Evolutionary conservation across 2,329 filamentous ascomycete genomes (phyloP).

Genomic region (Herpomyces periplanetae): DNA sequence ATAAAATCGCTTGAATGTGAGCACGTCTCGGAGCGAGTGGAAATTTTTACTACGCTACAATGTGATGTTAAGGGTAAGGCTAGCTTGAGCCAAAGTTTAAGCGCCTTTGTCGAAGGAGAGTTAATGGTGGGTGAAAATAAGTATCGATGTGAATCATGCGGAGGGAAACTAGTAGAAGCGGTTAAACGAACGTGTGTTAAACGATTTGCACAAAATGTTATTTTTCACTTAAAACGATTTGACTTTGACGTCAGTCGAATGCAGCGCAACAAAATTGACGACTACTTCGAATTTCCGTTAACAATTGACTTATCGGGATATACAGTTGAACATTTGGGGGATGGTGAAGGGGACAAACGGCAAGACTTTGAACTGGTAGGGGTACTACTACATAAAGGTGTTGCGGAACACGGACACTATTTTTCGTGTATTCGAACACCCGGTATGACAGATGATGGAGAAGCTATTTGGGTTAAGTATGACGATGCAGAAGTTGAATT

Average conservation of each 20-base stretch:
- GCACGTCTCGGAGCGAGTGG: slow-evolving; percentile 60
- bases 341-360: slow-evolving; percentile 14
- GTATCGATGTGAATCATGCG: slow-evolving; percentile 77
- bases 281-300: slow-evolving; percentile 54
- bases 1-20: slow-evolving; percentile 77
- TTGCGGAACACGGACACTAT: slow-evolving; percentile 76
- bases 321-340: slow-evolving; percentile 42
- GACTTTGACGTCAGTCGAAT: slow-evolving; percentile 40
- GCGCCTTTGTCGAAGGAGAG: slow-evolving; percentile 84
- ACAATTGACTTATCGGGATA: slow-evolving; percentile 59
- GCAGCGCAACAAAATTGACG: slow-evolving; percentile 68
- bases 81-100: slow-evolving; percentile 43
- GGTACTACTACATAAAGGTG: slow-evolving; percentile 65
- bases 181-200: slow-evolving; percentile 74
- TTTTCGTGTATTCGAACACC: slow-evolving; percentile 76
- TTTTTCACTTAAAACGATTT: slow-evolving; percentile 71
- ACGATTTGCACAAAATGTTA: slow-evolving; percentile 63
- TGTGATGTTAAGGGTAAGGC: slow-evolving; percentile 81
- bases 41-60: slow-evolving; percentile 74
- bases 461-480: slow-evolving; percentile 42
- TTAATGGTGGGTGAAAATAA: slow-evolving; percentile 95
- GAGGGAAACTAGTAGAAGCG: slow-evolving; percentile 43
- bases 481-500: slow-evolving; percentile 48
- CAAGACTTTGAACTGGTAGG: slow-evolving; percentile 85
- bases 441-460: slow-evolving; percentile 12